phyloP scores from a whole-genome alignment of 208 protist species.

The Leishmania turanica region DNA sequence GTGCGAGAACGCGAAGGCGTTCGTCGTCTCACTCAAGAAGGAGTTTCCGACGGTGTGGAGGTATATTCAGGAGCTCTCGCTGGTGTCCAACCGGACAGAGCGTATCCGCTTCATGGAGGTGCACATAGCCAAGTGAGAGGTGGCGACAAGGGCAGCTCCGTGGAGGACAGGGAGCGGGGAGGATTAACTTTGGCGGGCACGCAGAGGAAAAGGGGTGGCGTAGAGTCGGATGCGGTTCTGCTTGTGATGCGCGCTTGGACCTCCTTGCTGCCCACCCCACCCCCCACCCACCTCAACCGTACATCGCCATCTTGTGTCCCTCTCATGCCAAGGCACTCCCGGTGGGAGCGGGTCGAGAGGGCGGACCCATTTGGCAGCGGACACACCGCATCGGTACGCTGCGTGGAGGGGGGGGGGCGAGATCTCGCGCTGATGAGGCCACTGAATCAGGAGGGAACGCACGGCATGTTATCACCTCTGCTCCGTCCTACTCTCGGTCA shows the following conservation, averaged over 20 bases:
- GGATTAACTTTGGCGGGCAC: no score
- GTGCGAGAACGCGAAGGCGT: slow-evolving; percentile 84
- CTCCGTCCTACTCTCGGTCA: background rate
- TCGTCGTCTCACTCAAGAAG: slow-evolving; percentile 73
- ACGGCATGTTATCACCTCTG: background rate
- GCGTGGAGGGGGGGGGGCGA: background rate
- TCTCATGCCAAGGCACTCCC: background rate
- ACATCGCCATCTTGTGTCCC: no score
- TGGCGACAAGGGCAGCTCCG: background rate
- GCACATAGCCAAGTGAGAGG: slow-evolving; percentile 58
- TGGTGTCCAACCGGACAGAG: slow-evolving; percentile 73
- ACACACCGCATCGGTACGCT: no score
- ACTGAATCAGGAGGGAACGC: background rate
- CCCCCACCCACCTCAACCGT: background rate
- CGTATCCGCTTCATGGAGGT: slow-evolving; percentile 90
- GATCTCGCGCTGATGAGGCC: background rate
- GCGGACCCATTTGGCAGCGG: background rate
- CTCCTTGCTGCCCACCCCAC: background rate
- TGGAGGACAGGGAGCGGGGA: background rate
- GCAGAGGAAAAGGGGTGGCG: background rate
- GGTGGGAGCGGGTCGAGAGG: background rate
- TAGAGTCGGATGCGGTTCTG: background rate
- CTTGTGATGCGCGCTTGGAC: background rate
- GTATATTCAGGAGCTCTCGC: slow-evolving; percentile 83
- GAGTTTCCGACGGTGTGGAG: slow-evolving; percentile 82